Evolutionary conservation across 208 protist species (phyloP), one percentile per base, ranked within the genome.

Genomic region (Trypanosoma boissoni): DNA sequence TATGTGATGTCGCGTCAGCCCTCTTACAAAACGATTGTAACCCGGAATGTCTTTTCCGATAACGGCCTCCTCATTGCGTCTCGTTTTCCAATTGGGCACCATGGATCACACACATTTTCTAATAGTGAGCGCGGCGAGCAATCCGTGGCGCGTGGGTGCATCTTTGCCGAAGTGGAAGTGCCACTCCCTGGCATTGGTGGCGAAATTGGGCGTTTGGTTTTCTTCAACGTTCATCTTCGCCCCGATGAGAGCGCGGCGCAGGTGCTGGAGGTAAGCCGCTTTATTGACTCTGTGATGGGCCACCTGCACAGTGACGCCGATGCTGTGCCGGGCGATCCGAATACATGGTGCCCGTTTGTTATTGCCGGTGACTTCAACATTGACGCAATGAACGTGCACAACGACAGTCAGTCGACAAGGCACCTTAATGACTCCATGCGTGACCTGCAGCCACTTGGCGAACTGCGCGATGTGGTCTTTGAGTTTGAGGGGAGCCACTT

Each of bases 41-140:
- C 68, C 29, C 69, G 90, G 55, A 83, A 76, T 54, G 72, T 93
- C 14, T 60, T 80, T 39, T 90, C 86, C 0, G 86, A 94, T 65
- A 96, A 81, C 63, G 89, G 89, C 23, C 80, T 96, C 14, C 60
- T 96, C 52, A 93, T 96, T 29, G 86, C 80, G 20, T 96, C 89
- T 1, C 75, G 84, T 1, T 92, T 87, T 52, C 89, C 89, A 1
- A 86, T 96, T 58, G 76, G 72, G 54, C 75, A 83, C 42, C 67
- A 84, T 45, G 89, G 84, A 28, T 93, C 84, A 36, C 88, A 94
- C 66, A 92, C 86, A 2, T 93, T 96, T 49, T 72, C 83, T 48
- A 80, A 43, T 39, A 65, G 64, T 46, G 76, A 80, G 20, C 68
- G 73, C 7, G 63, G 48, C 0, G 74, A 80, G 52, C 51, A 51